Evolutionary conservation across 176 grass and related monocot genomes (phyloP).

Genomic region (Avena atlantica): DNA sequence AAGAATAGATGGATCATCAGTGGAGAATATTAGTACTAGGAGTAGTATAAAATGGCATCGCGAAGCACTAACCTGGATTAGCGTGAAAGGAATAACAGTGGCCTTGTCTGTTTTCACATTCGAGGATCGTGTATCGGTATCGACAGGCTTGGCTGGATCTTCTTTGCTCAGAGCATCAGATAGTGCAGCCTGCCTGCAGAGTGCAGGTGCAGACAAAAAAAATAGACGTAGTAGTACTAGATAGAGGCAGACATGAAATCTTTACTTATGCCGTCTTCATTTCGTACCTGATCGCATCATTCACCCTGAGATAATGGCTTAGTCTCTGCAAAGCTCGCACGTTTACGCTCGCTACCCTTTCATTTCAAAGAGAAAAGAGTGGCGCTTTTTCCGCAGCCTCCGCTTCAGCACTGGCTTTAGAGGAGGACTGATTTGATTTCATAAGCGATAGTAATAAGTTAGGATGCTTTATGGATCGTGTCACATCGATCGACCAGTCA

Average conservation of each 20-base stretch:
- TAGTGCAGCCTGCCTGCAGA: neutral
- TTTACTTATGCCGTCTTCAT: slow-evolving; percentile 31
- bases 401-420: slow-evolving; percentile 18
- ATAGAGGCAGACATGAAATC: neutral
- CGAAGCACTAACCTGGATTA: slow-evolving; percentile 22
- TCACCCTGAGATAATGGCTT: slow-evolving; percentile 29
- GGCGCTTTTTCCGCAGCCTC: neutral
- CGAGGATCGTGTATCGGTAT: neutral
- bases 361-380: neutral
- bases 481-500: neutral
- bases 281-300: slow-evolving; percentile 50
- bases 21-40: neutral
- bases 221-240: too few relatives aligned
- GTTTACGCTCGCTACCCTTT: neutral
- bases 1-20: slow-evolving; percentile 28
- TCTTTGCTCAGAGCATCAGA: neutral
- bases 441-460: neutral
- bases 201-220: neutral
- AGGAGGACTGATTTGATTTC: neutral
- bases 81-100: neutral
- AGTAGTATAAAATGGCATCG: neutral
- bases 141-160: neutral
- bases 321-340: slow-evolving; percentile 15
- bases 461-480: neutral
- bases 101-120: neutral